Base-by-base conservation (phyloP, 1,284 basidiomycete species). In the Ceratobasidium papillatum region DNA sequence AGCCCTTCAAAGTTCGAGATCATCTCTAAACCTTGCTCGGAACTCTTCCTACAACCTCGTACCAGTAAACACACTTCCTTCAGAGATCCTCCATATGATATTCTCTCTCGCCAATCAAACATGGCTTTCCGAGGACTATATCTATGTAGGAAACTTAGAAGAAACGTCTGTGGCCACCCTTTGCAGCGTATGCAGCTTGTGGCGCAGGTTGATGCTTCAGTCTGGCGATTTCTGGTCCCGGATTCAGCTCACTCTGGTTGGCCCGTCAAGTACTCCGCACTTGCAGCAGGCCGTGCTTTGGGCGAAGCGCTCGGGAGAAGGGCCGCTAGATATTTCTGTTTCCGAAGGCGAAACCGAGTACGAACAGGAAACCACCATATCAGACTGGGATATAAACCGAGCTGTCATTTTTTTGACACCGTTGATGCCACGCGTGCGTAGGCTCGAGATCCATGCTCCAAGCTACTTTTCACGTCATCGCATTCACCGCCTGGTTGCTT, bases 351-450 rank as follows among this genome's bases (percentile, higher is more conserved):
- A 59, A 41, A 3, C 8, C 2, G 19, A n/a, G 19, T 3, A 38
- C 7, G 19, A 11, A 7, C 3, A 2, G 19, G 56, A 5, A 3
- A n/a, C 8, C 12, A 8, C n/a, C 19, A 22, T 22, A 2, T n/a
- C 4, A 4, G n/a, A 8, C 19, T 19, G 25, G 32, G 34, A 22
- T 22, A 34, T 38, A 9, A 2, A 14, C n/a, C 19, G 36, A 59
- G 17, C 34, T 3, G 17, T 59, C n/a, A 2, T 11, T 36, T 38
- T 17, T 22, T 22, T 59, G 19, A 22, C 11, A 22, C 56, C 56
- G 7, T 36, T 59, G 32, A 59, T 59, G 56, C n/a, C 19, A 27
- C 59, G 59, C 38, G 59, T 61, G 9, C 22, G 38, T 61, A n/a
- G 38, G 19, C 9, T 61, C 11, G 11, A 30, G 12, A 43, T 61